Conservation (phyloP, 2,329 filamentous ascomycete species). For the Alternaria tenuissima region DNA sequence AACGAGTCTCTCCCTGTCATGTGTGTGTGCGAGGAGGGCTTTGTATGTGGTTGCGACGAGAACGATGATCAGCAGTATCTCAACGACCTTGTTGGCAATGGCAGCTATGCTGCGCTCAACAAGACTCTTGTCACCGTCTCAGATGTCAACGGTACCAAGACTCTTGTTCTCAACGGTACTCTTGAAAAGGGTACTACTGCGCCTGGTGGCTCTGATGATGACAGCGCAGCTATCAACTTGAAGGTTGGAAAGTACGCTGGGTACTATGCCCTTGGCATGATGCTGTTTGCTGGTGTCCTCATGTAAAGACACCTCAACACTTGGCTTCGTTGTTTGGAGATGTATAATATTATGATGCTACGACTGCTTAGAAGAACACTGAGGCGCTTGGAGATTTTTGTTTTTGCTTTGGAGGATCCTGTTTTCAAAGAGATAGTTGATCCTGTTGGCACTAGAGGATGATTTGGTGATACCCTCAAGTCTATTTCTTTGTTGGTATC, state of each 20-base stretch:
- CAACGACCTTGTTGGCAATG: slow-evolving; percentile 64
- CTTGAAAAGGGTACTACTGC: slow-evolving; percentile 66
- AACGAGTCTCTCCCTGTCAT: slow-evolving; percentile 68
- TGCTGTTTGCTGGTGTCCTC: slow-evolving; percentile 44
- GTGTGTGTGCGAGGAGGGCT: slow-evolving; percentile 68
- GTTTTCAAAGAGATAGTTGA: not conserved
- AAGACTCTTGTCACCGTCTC: slow-evolving; percentile 69
- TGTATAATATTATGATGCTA: slow-evolving; percentile 11
- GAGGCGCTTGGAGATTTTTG: not conserved
- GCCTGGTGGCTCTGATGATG: slow-evolving; percentile 47
- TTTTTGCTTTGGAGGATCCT: not conserved
- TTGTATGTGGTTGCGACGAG: slow-evolving; percentile 73
- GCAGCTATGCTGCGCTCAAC: slow-evolving; percentile 66
- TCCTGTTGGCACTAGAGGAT: not conserved
- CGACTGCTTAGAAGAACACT: not conserved
- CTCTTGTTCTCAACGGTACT: slow-evolving; percentile 78
- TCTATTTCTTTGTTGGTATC: not conserved
- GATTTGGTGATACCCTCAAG: slow-evolving; percentile 1
- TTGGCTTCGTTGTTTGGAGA: not conserved
- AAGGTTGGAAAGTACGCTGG: slow-evolving; percentile 45
- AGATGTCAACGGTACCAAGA: slow-evolving; percentile 67
- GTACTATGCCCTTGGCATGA: slow-evolving; percentile 51
- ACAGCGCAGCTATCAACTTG: slow-evolving; percentile 31
- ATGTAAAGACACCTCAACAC: slow-evolving; percentile 5
- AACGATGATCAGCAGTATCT: slow-evolving; percentile 68